phyloP scores from a whole-genome alignment of 768 basidiomycete genomes.

The Daedalea quercina region DNA sequence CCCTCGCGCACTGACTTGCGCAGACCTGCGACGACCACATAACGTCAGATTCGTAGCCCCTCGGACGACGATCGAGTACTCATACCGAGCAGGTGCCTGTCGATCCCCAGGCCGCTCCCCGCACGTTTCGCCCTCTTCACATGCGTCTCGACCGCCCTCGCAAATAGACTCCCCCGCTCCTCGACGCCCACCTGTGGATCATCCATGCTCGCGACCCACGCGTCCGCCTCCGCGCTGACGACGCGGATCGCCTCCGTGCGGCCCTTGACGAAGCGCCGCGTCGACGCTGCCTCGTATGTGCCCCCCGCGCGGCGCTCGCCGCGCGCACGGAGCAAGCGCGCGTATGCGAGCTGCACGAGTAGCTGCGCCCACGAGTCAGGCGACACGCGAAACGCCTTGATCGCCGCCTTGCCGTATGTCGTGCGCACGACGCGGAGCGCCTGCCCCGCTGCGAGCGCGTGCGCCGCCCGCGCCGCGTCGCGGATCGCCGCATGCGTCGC shows the following conservation, averaged over 20 bases:
- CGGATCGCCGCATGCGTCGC: conserved; percentile 44
- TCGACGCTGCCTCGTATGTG: conserved; percentile 93
- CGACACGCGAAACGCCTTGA: conserved; percentile 84
- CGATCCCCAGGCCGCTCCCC: conserved; percentile 68
- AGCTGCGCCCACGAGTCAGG: conserved; percentile 96
- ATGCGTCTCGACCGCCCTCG: conserved; percentile 58
- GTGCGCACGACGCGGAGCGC: conserved; percentile 57
- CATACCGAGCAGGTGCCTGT: conserved; percentile 82
- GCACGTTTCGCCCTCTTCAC: conserved; percentile 57
- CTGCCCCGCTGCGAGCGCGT: conserved; percentile 57
- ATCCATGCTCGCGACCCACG: conserved; percentile 74
- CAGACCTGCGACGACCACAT: conserved; percentile 45
- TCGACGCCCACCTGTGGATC: conserved; percentile 34
- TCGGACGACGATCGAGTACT: not conserved
- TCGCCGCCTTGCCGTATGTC: conserved; percentile 75
- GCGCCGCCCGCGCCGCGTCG: conserved; percentile 47
- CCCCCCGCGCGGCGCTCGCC: conserved; percentile 52
- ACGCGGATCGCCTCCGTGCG: conserved; percentile 92
- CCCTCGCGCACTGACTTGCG: conserved; percentile 57
- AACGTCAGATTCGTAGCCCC: not conserved
- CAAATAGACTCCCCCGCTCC: conserved; percentile 47
- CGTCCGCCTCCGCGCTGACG: conserved; percentile 68
- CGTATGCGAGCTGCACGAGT: conserved; percentile 85
- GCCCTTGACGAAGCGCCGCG: conserved; percentile 83
- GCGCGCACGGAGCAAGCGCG: conserved; percentile 47